These are phyloP conservation scores for Gymnopilus dilepis DNA, from an alignment of 768 basidiomycete genomes.

Conservation along the genomic window DNA sequence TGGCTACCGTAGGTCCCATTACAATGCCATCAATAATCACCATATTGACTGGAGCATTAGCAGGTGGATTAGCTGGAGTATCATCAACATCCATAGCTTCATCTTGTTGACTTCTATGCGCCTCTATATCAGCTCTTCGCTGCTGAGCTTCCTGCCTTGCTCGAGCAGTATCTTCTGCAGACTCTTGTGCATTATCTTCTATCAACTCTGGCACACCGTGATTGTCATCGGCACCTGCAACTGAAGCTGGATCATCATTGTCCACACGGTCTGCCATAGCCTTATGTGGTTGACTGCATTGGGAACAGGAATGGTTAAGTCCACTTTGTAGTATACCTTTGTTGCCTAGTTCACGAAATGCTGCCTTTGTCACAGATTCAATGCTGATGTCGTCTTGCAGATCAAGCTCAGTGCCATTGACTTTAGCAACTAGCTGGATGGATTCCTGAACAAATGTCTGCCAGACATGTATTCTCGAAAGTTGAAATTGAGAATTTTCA, in stretches of 20 bases:
- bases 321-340: background rate
- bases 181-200: background rate
- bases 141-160: background rate
- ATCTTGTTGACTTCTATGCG: too few species aligned
- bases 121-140: background rate
- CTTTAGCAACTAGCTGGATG: too few species aligned
- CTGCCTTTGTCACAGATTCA: too few species aligned
- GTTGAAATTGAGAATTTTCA: too few species aligned
- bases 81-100: background rate
- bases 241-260: background rate
- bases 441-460: too few species aligned
- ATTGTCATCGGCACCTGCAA: background rate
- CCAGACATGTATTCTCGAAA: too few species aligned
- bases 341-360: background rate
- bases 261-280: background rate
- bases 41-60: background rate
- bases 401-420: too few species aligned
- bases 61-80: too few species aligned
- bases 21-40: background rate
- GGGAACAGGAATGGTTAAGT: background rate
- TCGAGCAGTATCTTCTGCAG: background rate
- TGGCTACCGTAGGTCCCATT: background rate
- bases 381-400: too few species aligned
- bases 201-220: background rate
- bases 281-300: background rate